Evolutionary conservation across 257 asterid genomes (phyloP), one percentile per base, ranked within the genome.

Genomic region (Phtheirospermum japonicum): DNA sequence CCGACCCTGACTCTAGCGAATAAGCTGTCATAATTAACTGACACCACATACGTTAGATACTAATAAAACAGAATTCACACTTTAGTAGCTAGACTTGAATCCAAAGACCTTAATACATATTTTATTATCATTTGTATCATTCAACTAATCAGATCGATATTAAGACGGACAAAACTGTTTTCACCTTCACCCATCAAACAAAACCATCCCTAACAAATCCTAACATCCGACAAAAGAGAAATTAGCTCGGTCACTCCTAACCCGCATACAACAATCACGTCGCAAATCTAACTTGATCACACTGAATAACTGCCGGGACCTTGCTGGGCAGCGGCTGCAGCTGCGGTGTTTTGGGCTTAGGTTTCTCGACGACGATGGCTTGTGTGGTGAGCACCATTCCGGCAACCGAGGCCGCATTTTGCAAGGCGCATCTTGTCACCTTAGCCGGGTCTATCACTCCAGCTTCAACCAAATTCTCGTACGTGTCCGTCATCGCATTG

Each of bases 381-480:
- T 93, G 99, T 31, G 97, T 93, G 7, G 99, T 93, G 28, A 93
- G 90, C 53, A 89, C 99, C 99, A 93, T 93, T 48, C 97, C 99
- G 2, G 99, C 94, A 28, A 93, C 88, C 3, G 99, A 89, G 54
- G 99, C 96, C 2, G 97, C 81, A 40, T 93, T 93, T 66, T 85
- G 94, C 84, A 85, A 56, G 2, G 82, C 99, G 23, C 99, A 93
- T 76, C 99, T 75, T 4, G 96, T 82, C 70, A 93, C 97, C 87
- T 87, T 93, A 28, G 99, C 97, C 2, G 97, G 99, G 79, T 93
- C 99, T 4, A 93, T 93, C 4, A 93, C 82, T 3, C 99, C 99
- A 4, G 95, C 83, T 43, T 75, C 94, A 7, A 93, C 90, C 70
- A 93, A 67, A 57, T 89, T 84, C 77, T 89, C 99, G 18, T 77